Conservation (phyloP, 148 eudicot species). For the Limonium bicolor region DNA sequence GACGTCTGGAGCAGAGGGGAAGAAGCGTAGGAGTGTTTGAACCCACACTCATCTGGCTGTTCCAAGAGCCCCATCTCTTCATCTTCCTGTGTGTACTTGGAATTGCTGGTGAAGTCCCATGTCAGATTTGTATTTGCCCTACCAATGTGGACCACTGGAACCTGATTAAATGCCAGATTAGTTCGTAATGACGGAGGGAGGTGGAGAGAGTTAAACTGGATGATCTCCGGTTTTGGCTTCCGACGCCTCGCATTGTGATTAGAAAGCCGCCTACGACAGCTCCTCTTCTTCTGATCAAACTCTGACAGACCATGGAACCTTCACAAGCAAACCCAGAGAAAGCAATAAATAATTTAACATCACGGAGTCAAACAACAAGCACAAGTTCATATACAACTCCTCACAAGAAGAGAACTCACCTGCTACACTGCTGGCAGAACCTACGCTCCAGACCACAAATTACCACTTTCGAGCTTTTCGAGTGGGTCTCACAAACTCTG, state of each 20-base stretch:
- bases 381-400: no score
- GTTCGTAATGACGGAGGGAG: constrained; percentile 36
- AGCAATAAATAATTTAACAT: no score
- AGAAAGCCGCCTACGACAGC: constrained; percentile 87
- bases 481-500: constrained; percentile 36
- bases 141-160: constrained; percentile 25
- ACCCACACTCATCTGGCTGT: constrained; percentile 23
- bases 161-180: constrained; percentile 37
- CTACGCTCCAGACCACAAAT: constrained; percentile 34
- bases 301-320: constrained; percentile 87
- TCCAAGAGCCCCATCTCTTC: constrained; percentile 17
- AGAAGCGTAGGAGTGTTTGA: constrained; percentile 19
- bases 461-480: constrained; percentile 25
- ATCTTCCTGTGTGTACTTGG: constrained; percentile 39
- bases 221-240: constrained; percentile 61
- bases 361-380: no score
- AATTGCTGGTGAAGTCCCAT: constrained; percentile 33
- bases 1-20: constrained; percentile 36
- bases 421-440: constrained; percentile 51
- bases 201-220: constrained; percentile 46
- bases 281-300: constrained; percentile 83
- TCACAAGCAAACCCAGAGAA: no score
- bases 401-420: no score
- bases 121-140: constrained; percentile 20
- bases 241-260: constrained; percentile 94